Conservation (phyloP, 2,329 filamentous ascomycete genomes). For the Proliferodiscus dingleyae region DNA sequence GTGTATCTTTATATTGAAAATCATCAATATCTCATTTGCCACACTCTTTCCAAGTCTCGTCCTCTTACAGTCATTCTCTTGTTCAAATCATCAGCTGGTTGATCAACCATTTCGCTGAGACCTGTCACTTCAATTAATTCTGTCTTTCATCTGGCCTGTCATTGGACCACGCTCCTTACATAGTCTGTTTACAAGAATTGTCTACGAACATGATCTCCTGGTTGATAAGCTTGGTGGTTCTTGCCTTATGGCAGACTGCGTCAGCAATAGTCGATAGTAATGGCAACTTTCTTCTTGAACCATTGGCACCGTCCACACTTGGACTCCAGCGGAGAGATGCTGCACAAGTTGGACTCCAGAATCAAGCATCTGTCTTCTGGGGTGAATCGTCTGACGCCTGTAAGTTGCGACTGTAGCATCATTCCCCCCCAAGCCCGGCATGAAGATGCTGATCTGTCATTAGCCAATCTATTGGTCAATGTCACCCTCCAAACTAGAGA, state of each 20-base stretch:
- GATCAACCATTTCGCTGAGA: too few relatives aligned
- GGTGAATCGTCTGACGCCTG: not conserved
- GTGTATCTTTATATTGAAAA: too few relatives aligned
- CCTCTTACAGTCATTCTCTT: too few relatives aligned
- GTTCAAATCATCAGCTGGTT: too few relatives aligned
- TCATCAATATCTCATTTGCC: too few relatives aligned
- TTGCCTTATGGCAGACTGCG: not conserved
- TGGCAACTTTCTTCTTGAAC: not conserved
- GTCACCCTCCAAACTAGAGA: constrained; percentile 10
- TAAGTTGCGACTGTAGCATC: not conserved
- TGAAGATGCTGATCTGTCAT: not conserved
- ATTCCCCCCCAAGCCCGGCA: not conserved
- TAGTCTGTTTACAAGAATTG: too few relatives aligned
- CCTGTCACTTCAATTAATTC: too few relatives aligned
- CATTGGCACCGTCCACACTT: not conserved
- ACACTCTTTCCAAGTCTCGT: too few relatives aligned
- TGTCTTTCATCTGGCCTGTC: too few relatives aligned
- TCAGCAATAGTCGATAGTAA: not conserved
- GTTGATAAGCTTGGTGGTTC: not conserved
- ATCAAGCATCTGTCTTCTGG: not conserved
- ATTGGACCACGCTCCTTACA: too few relatives aligned
- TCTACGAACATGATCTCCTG: too few relatives aligned
- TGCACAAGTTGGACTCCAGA: not conserved
- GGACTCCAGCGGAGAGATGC: not conserved
- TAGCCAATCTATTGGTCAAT: constrained; percentile 6